These are phyloP conservation scores for Fragaria nilgerrensis DNA, from an alignment of 306 rosid genomes.

Conservation along the genomic window DNA sequence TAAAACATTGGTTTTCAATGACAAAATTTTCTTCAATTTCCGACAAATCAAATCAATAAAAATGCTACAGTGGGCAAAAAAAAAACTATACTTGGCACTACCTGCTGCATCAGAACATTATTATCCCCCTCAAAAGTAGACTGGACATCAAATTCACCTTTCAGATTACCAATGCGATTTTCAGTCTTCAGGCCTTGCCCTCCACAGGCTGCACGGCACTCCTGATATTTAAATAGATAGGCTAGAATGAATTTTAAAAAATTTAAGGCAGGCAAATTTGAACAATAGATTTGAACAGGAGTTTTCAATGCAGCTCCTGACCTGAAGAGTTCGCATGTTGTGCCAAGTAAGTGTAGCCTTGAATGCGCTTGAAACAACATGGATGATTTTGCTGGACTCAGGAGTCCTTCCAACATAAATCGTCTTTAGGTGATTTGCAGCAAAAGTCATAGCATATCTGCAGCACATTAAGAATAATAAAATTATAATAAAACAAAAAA, in stretches of 20 bases:
- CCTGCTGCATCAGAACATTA: constrained; percentile 98
- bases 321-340: constrained; percentile 90
- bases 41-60: background rate
- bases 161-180: constrained; percentile 74
- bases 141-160: constrained; percentile 84
- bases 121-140: constrained; percentile 99
- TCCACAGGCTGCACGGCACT: constrained; percentile 97
- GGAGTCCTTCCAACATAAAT: constrained; percentile 71
- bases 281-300: background rate
- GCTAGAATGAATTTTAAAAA: background rate
- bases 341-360: constrained; percentile 90
- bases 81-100: constrained; percentile 20
- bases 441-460: constrained; percentile 90
- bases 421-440: constrained; percentile 65
- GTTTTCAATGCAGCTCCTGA: constrained; percentile 25
- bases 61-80: background rate
- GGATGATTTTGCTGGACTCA: constrained; percentile 63
- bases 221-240: constrained; percentile 44
- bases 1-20: too few relatives aligned
- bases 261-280: constrained; percentile 3
- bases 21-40: background rate
- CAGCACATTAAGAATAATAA: constrained; percentile 13
- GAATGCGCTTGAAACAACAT: constrained; percentile 86
- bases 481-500: constrained; percentile 5
- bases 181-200: constrained; percentile 92